A percentile compares a stretch with the other conserved stretches of the same genome.
Conservation (phyloP, 2,329 filamentous ascomycete species). For the Trichophaea hybrida region DNA sequence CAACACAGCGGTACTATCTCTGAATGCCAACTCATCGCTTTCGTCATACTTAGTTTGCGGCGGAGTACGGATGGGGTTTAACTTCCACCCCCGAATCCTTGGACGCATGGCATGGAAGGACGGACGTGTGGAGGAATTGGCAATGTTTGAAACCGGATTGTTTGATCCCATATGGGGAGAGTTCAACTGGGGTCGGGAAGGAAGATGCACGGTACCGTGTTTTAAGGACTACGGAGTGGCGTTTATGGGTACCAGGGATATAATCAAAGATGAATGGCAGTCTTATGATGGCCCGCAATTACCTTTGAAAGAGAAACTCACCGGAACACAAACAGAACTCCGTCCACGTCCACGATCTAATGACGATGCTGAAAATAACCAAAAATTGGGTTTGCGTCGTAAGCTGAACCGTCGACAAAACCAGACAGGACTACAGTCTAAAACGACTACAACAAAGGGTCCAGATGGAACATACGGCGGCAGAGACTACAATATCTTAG, state of each 20-base stretch:
- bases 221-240: constrained; percentile 40
- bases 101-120: constrained; percentile 45
- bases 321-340: constrained; percentile 11
- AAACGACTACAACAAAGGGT: not conserved
- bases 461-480: constrained; percentile 15
- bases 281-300: constrained; percentile 37
- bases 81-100: constrained; percentile 43
- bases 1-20: constrained; percentile 44
- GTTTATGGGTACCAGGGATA: constrained; percentile 37
- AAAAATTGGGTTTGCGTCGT: constrained; percentile 2
- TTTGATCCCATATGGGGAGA: constrained; percentile 46
- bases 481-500: constrained; percentile 34
- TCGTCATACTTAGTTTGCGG: constrained; percentile 42
- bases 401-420: constrained; percentile 2
- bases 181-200: constrained; percentile 41
- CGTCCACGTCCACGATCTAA: not conserved
- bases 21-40: constrained; percentile 42
- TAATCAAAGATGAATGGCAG: constrained; percentile 39
- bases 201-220: constrained; percentile 41
- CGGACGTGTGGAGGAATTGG: constrained; percentile 39
- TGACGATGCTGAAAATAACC: constrained; percentile 2
- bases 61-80: constrained; percentile 43
- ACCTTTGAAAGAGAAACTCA: constrained; percentile 17
- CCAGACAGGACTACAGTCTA: not conserved
- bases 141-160: constrained; percentile 44